Conservation (phyloP, 1,284 basidiomycete genomes). For the Microbotryum violaceum region DNA sequence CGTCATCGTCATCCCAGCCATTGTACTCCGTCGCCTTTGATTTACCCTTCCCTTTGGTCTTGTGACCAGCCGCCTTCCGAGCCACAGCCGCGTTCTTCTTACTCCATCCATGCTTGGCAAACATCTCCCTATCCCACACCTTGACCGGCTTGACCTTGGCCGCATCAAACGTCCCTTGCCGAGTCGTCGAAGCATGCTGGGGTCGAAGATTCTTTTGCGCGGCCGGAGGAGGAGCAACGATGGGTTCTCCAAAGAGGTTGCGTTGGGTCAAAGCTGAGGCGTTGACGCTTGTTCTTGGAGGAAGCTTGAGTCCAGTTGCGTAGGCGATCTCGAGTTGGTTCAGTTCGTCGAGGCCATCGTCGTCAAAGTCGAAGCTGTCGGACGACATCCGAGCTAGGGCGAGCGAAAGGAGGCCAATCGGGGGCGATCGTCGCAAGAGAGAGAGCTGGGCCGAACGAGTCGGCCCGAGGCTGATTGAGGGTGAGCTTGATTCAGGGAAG, state of each 20-base stretch:
- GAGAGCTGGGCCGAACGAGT: no score
- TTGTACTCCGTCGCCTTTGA: constrained; percentile 42
- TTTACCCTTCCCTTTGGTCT: constrained; percentile 41
- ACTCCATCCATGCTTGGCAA: constrained; percentile 32
- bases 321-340: constrained; percentile 56
- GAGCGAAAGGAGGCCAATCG: no score
- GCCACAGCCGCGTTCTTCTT: constrained; percentile 48
- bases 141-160: constrained; percentile 24
- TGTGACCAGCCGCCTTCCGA: constrained; percentile 48
- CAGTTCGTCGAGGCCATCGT: constrained; percentile 48
- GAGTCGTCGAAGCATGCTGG: not conserved
- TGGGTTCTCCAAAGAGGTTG: constrained; percentile 30
- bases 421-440: no score
- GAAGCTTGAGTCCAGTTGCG: constrained; percentile 14
- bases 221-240: not conserved
- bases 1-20: constrained; percentile 33
- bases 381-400: no score
- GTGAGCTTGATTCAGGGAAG: no score
- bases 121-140: constrained; percentile 24
- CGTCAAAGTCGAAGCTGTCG: constrained; percentile 14
- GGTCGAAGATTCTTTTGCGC: not conserved
- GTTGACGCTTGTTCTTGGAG: constrained; percentile 22
- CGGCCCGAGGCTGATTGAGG: no score
- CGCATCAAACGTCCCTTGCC: constrained; percentile 1
- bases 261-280: constrained; percentile 25